Evolutionary conservation across 2,329 filamentous ascomycete species (phyloP).

Genomic region (Trichoderma polysporum): DNA sequence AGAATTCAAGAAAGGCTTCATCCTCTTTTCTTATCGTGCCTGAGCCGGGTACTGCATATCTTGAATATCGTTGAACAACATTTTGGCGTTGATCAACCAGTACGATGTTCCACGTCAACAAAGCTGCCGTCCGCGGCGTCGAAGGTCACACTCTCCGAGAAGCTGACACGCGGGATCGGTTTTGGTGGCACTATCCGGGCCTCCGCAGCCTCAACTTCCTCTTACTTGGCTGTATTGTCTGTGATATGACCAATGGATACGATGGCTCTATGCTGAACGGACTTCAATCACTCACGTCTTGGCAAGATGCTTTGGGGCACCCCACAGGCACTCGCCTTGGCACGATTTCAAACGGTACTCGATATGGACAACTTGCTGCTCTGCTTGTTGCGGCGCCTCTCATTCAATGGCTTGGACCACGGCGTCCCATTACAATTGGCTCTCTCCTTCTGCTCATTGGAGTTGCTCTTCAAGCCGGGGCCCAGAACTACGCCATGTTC

Average conservation of each 20-base stretch:
- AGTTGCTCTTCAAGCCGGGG: slow-evolving; percentile 35
- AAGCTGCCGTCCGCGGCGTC: slow-evolving; percentile 7
- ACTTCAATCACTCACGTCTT: slow-evolving; percentile 43
- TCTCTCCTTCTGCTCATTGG: neutral
- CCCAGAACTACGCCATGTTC: slow-evolving; percentile 48
- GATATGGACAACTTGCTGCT: slow-evolving; percentile 14
- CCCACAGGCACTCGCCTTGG: slow-evolving; percentile 36
- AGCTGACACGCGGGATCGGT: slow-evolving; percentile 14
- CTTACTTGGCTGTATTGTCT: slow-evolving; percentile 12
- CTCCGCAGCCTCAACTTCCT: slow-evolving; percentile 14
- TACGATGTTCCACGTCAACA: slow-evolving; percentile 9
- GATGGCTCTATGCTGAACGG: slow-evolving; percentile 53
- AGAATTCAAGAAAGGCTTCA: neutral
- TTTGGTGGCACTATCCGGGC: slow-evolving; percentile 18
- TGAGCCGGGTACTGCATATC: neutral
- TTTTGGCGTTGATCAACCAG: neutral
- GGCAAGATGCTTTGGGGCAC: slow-evolving; percentile 42
- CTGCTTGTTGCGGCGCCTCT: slow-evolving; percentile 3
- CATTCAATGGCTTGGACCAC: slow-evolving; percentile 13
- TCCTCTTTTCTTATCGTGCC: neutral
- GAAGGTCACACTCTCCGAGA: slow-evolving; percentile 14
- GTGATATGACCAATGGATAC: slow-evolving; percentile 38
- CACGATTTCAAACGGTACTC: slow-evolving; percentile 9
- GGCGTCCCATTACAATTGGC: neutral
- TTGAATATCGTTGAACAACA: neutral